phyloP scores from a whole-genome alignment of 768 basidiomycete species.

The Suillus ampliporus region DNA sequence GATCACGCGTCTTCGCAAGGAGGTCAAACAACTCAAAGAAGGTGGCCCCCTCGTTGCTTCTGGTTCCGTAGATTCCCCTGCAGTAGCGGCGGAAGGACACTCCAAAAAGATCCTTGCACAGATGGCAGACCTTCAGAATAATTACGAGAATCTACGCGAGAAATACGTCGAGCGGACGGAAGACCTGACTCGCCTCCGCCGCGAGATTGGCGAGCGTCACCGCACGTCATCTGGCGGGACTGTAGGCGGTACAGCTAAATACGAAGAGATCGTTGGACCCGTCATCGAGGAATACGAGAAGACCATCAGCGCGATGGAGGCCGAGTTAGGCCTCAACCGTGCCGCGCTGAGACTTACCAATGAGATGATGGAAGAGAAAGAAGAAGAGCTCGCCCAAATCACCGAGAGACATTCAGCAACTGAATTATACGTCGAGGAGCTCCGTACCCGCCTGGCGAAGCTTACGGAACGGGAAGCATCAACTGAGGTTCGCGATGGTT shows the following conservation, averaged over 20 bases:
- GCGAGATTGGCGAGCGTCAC: constrained; percentile 79
- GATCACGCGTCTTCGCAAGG: constrained; percentile 83
- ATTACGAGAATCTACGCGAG: constrained; percentile 82
- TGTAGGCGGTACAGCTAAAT: constrained; percentile 72
- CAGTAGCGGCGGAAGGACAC: constrained; percentile 54
- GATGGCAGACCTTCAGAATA: constrained; percentile 83
- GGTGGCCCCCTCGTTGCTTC: constrained; percentile 46
- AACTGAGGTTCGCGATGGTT: constrained; percentile 68
- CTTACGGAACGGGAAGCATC: constrained; percentile 87
- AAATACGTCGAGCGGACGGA: constrained; percentile 90
- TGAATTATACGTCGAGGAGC: constrained; percentile 87
- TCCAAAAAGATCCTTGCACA: constrained; percentile 80
- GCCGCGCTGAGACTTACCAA: constrained; percentile 91
- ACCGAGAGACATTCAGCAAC: constrained; percentile 76
- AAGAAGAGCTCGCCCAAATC: constrained; percentile 72
- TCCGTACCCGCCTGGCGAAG: constrained; percentile 79
- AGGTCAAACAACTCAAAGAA: constrained; percentile 81
- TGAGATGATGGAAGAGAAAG: constrained; percentile 91
- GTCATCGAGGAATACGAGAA: constrained; percentile 99
- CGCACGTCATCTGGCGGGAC: constrained; percentile 62
- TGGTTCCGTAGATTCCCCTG: constrained; percentile 35
- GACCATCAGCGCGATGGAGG: constrained; percentile 93
- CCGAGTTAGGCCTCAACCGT: constrained; percentile 84
- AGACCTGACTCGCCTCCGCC: constrained; percentile 79
- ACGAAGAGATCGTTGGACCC: constrained; percentile 94